Conservation (phyloP, 192 early-diverging fungal genomes). For the Lunasporangiospora selenospora region DNA sequence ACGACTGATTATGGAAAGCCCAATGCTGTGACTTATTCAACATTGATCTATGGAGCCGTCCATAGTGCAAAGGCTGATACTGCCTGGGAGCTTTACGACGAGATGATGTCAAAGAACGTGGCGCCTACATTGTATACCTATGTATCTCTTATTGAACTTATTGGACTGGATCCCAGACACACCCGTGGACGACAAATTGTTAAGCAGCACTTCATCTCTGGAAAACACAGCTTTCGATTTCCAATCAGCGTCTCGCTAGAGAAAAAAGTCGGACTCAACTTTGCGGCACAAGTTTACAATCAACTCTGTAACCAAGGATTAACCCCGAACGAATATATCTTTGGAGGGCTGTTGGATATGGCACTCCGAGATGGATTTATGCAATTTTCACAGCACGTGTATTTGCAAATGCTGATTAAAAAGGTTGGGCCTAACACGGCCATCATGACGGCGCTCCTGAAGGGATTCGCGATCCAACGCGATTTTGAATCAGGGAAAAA, state of each 20-base stretch:
- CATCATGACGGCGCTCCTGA: constrained; percentile 37
- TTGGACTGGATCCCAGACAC: constrained; percentile 17
- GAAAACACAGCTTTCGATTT: constrained; percentile 5
- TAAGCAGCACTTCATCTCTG: constrained; percentile 3
- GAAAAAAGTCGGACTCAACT: constrained; percentile 23
- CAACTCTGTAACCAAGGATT: constrained; percentile 34
- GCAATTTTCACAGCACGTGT: constrained; percentile 24
- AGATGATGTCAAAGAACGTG: constrained; percentile 19
- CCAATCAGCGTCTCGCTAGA: constrained; percentile 13
- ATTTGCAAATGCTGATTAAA: constrained; percentile 26
- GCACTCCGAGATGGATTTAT: constrained; percentile 7
- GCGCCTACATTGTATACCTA: constrained; percentile 19
- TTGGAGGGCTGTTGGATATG: constrained; percentile 22
- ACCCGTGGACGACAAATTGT: constrained; percentile 12
- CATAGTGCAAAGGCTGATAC: constrained; percentile 7
- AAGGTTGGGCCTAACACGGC: constrained; percentile 29
- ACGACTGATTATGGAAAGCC: not conserved
- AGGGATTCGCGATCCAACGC: constrained; percentile 32
- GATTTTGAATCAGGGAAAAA: constrained; percentile 46
- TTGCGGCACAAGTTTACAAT: constrained; percentile 19
- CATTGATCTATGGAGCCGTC: constrained; percentile 21
- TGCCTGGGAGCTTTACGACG: constrained; percentile 29
- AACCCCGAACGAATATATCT: constrained; percentile 25
- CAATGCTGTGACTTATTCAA: constrained; percentile 20
- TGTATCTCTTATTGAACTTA: constrained; percentile 19